Percentiles rank a stretch among this genome's conserved stretches.
Evolutionary conservation across 108 stramenopile species (phyloP).

Genomic region (Aurantiochytrium sp.): DNA sequence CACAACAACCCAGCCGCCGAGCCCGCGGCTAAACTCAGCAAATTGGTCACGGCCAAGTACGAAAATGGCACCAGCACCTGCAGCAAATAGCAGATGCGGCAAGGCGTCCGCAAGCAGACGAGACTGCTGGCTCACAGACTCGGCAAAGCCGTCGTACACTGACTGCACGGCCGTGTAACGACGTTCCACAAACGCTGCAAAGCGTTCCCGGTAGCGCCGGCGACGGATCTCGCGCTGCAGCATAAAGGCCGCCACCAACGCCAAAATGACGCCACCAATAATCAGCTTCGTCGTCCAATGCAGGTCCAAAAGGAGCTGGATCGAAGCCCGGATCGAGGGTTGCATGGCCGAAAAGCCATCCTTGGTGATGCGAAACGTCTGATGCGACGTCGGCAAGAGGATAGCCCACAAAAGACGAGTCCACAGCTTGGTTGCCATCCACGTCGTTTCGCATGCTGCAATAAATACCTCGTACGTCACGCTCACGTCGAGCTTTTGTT

Average conservation of each 20-base stretch:
- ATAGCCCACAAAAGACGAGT: not conserved
- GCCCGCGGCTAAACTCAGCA: not conserved
- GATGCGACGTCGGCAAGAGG: not conserved
- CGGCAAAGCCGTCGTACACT: not conserved
- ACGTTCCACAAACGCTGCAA: not conserved
- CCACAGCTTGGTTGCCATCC: constrained; percentile 3
- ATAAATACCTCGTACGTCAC: not conserved
- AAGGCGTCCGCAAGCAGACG: not conserved
- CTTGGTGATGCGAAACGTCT: not conserved
- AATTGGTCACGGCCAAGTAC: not conserved
- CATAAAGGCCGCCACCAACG: not conserved
- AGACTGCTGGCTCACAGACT: not conserved
- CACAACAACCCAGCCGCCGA: not conserved
- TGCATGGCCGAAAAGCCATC: constrained; percentile 18
- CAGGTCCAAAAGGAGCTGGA: not conserved
- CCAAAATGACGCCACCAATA: not conserved
- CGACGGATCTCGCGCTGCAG: not conserved
- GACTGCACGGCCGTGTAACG: not conserved
- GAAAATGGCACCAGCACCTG: not conserved
- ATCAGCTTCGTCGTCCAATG: constrained; percentile 2
- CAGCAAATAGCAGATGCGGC: not conserved
- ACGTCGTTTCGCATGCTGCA: not conserved
- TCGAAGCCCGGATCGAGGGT: not conserved
- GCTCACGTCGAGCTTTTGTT: not conserved
- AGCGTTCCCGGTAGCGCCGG: not conserved